A percentile compares a stretch with the other conserved stretches of the same genome.
Conservation (phyloP, 75 land plant genomes). For the Pseudotsuga menziesii region DNA sequence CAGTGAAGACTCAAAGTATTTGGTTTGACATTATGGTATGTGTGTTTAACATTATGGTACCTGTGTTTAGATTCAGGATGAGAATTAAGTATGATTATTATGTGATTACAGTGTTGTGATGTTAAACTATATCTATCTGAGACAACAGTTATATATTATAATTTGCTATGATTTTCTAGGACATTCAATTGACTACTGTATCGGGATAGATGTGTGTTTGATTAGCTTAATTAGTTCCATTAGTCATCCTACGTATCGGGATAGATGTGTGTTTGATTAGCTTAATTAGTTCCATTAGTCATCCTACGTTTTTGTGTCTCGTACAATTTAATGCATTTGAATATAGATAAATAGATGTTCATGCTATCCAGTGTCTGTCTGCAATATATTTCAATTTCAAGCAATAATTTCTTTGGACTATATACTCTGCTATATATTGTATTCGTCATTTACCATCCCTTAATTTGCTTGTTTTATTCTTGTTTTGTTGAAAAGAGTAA, state of each 20-base stretch:
- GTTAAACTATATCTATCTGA: neutral
- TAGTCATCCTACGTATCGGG: neutral
- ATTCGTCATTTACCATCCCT: neutral
- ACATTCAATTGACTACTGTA: neutral
- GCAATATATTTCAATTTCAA: neutral
- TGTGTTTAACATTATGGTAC: neutral
- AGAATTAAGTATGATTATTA: neutral
- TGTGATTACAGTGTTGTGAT: neutral
- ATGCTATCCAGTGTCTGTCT: neutral
- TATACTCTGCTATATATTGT: neutral
- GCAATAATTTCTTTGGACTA: neutral
- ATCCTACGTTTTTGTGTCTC: neutral
- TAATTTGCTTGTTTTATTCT: neutral
- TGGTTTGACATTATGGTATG: constrained; percentile 1
- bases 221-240: neutral
- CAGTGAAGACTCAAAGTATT: neutral
- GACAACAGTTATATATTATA: constrained; percentile 4
- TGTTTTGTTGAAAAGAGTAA: neutral
- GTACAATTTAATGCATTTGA: neutral
- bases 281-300: neutral
- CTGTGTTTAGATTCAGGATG: neutral
- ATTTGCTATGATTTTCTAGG: constrained; percentile 1
- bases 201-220: neutral
- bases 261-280: no score
- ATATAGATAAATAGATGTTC: neutral